These are phyloP conservation scores for Candida pseudofarinosa DNA, from an alignment of 805 yeast genomes.

Conservation along the genomic window DNA sequence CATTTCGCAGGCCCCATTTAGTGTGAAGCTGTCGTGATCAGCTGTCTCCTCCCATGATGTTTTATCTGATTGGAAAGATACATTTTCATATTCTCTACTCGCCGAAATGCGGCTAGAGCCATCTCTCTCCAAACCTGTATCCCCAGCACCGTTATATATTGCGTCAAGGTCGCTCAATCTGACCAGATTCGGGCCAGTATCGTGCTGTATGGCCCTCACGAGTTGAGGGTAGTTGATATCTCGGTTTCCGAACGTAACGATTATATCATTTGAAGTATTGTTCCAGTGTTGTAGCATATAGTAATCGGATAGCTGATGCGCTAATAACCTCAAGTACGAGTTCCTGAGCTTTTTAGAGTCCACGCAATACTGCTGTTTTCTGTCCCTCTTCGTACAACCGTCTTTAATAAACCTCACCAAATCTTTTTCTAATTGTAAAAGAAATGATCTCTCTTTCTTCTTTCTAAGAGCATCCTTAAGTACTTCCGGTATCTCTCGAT, in stretches of 20 bases:
- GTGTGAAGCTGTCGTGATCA: not conserved
- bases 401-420: slow-evolving; percentile 15
- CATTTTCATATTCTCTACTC: not conserved
- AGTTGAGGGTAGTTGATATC: not conserved
- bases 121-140: not conserved
- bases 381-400: slow-evolving; percentile 28
- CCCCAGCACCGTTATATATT: not conserved
- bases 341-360: slow-evolving; percentile 45
- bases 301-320: slow-evolving; percentile 69
- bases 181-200: slow-evolving; percentile 1
- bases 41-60: not conserved
- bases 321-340: slow-evolving; percentile 61
- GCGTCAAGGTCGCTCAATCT: slow-evolving; percentile 6
- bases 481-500: slow-evolving; percentile 13
- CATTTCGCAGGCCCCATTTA: no score
- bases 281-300: slow-evolving; percentile 53
- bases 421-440: slow-evolving; percentile 19
- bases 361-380: slow-evolving; percentile 9
- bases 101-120: not conserved
- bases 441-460: slow-evolving; percentile 17
- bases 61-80: not conserved
- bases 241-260: slow-evolving; percentile 13
- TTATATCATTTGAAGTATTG: slow-evolving; percentile 17
- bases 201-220: not conserved
- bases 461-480: slow-evolving; percentile 16